Evolutionary conservation across 208 protist genomes (phyloP).

Genomic region (Wallacemonas rigidus): DNA sequence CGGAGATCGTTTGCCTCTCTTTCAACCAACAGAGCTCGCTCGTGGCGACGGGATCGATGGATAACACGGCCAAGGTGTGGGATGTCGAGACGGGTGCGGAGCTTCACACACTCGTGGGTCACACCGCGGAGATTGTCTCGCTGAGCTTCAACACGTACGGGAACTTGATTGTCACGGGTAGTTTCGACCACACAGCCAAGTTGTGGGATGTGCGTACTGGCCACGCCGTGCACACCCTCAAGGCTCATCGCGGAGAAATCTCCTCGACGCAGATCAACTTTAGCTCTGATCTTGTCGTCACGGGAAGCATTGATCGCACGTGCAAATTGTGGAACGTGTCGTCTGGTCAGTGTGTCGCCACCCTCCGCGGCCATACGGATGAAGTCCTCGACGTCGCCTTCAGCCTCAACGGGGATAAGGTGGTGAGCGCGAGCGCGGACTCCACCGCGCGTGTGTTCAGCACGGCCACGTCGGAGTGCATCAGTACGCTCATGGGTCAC

Average conservation of each 20-base stretch:
- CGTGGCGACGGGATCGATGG: conserved; percentile 95
- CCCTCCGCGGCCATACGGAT: conserved; percentile 91
- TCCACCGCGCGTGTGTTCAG: conserved; percentile 93
- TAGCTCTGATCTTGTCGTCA: conserved; percentile 86
- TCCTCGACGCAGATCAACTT: conserved; percentile 94
- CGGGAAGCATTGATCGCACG: conserved; percentile 94
- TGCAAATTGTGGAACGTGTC: conserved; percentile 96
- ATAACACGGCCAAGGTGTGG: conserved; percentile 94
- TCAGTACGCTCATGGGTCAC: conserved; percentile 90
- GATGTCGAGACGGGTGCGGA: conserved; percentile 92
- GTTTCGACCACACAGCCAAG: conserved; percentile 94
- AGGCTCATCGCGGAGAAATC: conserved; percentile 94
- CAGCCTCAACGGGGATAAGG: conserved; percentile 79
- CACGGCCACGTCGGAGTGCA: conserved; percentile 86
- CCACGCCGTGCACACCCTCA: conserved; percentile 84
- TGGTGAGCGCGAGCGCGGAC: conserved; percentile 96
- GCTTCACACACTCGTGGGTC: conserved; percentile 88
- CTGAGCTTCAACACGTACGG: conserved; percentile 92
- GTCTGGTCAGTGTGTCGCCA: conserved; percentile 86
- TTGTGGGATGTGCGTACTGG: conserved; percentile 94
- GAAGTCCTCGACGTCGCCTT: conserved; percentile 96
- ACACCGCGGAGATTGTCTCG: conserved; percentile 94
- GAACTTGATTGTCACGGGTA: conserved; percentile 93
- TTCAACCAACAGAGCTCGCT: conserved; percentile 93
- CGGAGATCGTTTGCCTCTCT: conserved; percentile 95